Conservation (phyloP, 495 filamentous ascomycete genomes). For the Hyaloscypha finlandica region DNA sequence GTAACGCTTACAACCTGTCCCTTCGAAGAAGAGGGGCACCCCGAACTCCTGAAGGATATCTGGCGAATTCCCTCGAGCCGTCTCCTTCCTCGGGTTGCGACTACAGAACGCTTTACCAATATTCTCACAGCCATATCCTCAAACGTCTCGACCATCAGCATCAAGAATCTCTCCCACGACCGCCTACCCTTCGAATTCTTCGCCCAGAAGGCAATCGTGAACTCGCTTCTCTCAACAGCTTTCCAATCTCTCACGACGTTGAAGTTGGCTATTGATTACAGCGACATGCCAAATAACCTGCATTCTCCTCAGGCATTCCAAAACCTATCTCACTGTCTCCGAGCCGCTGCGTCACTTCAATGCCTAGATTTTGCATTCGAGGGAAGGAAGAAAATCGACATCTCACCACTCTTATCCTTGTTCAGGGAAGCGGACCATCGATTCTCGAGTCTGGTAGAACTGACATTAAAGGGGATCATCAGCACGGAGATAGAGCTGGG, state of each 20-base stretch:
- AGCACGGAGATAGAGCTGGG: slow-evolving; percentile 12
- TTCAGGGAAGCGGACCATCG: background rate
- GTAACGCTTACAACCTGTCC: slow-evolving; percentile 22
- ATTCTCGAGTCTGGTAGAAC: slow-evolving; percentile 5
- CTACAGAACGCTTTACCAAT: slow-evolving; percentile 22
- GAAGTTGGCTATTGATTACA: slow-evolving; percentile 21
- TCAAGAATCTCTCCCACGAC: slow-evolving; percentile 24
- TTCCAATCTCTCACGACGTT: slow-evolving; percentile 18
- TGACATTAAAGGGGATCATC: slow-evolving; percentile 11
- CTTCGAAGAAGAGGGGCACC: slow-evolving; percentile 17
- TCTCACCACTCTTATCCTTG: slow-evolving; percentile 8
- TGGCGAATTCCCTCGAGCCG: slow-evolving; percentile 28
- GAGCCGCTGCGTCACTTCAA: slow-evolving; percentile 9
- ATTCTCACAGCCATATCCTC: slow-evolving; percentile 15
- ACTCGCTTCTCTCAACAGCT: slow-evolving; percentile 9
- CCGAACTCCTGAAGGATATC: slow-evolving; percentile 19
- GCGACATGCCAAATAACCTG: slow-evolving; percentile 26
- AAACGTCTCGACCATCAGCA: background rate
- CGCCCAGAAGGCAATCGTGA: slow-evolving; percentile 16
- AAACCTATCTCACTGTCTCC: slow-evolving; percentile 16
- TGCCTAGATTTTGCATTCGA: slow-evolving; percentile 14
- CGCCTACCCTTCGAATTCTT: slow-evolving; percentile 31
- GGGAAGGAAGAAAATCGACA: slow-evolving; percentile 22
- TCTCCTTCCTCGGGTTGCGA: slow-evolving; percentile 21
- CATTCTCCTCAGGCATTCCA: slow-evolving; percentile 17